Conservation (phyloP, 2,329 filamentous ascomycete genomes). For the Elsinoe arachidis region DNA sequence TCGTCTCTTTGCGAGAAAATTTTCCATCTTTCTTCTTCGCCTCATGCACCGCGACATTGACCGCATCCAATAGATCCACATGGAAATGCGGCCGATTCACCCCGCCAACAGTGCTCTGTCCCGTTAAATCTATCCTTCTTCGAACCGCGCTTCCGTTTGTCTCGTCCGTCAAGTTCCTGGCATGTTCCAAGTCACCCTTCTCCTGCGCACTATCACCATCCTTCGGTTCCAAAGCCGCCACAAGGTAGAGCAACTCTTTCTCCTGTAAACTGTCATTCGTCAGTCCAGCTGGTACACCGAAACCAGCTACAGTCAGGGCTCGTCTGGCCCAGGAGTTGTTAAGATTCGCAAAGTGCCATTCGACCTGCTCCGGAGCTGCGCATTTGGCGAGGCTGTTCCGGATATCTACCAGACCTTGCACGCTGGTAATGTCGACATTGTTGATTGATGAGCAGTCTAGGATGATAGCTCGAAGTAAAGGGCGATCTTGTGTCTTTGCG, state of each 20-base stretch:
- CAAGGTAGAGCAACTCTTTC: constrained; percentile 89
- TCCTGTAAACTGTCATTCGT: constrained; percentile 41
- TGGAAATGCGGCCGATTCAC: constrained; percentile 88
- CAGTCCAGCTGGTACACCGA: constrained; percentile 63
- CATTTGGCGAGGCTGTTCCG: constrained; percentile 89
- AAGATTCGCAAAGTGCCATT: constrained; percentile 91
- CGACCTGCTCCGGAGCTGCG: constrained; percentile 67
- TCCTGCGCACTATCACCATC: constrained; percentile 48
- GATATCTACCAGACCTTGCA: constrained; percentile 87
- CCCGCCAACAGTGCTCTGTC: constrained; percentile 63
- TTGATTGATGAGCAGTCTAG: constrained; percentile 91
- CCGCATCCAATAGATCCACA: constrained; percentile 77
- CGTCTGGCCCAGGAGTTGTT: constrained; percentile 93
- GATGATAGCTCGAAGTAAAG: constrained; percentile 78
- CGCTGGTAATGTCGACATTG: constrained; percentile 83
- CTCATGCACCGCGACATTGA: constrained; percentile 79
- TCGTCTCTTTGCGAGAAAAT: neutral
- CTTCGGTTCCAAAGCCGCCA: constrained; percentile 65
- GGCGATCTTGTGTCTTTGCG: constrained; percentile 43
- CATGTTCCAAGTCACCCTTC: constrained; percentile 20
- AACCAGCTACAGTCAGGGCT: constrained; percentile 75
- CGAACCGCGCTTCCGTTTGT: constrained; percentile 17
- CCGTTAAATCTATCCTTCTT: constrained; percentile 26
- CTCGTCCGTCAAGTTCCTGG: constrained; percentile 2
- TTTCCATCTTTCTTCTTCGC: constrained; percentile 39